Conservation (phyloP, 1,284 basidiomycete species). For the Tilletia setariae region DNA sequence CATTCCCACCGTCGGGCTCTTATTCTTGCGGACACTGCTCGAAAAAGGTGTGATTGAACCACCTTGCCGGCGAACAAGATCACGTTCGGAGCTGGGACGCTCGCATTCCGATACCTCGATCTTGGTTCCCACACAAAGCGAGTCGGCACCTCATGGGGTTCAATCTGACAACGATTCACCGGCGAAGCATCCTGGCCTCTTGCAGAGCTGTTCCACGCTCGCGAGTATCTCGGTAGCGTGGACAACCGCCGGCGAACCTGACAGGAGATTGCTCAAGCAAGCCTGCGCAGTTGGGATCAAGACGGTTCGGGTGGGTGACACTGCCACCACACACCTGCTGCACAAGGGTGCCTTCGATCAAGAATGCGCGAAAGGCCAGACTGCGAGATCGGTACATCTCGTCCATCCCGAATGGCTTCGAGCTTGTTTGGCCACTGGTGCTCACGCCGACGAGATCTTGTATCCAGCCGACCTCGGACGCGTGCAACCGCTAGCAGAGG, state of each 20-base stretch:
- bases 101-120: conserved; percentile 1
- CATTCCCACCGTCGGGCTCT: not conserved
- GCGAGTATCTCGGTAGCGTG: not conserved
- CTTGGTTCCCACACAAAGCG: not conserved
- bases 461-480: conserved; percentile 8
- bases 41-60: conserved; percentile 1
- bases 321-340: conserved; percentile 1
- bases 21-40: not conserved
- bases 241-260: not conserved
- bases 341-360: not conserved
- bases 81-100: not conserved
- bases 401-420: conserved; percentile 6
- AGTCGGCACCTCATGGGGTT: not conserved
- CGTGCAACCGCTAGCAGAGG: not conserved
- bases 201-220: not conserved
- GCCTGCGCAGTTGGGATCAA: not conserved
- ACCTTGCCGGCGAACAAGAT: not conserved
- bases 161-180: not conserved
- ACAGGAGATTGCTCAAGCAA: not conserved
- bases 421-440: not conserved
- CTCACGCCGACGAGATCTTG: not conserved
- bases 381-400: not conserved
- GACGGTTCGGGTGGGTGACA: not conserved
- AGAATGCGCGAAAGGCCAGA: not conserved
- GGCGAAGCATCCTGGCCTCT: not conserved